phyloP scores from a whole-genome alignment of 164 flowering plant species.

The Tetrastigma voinierianum region DNA sequence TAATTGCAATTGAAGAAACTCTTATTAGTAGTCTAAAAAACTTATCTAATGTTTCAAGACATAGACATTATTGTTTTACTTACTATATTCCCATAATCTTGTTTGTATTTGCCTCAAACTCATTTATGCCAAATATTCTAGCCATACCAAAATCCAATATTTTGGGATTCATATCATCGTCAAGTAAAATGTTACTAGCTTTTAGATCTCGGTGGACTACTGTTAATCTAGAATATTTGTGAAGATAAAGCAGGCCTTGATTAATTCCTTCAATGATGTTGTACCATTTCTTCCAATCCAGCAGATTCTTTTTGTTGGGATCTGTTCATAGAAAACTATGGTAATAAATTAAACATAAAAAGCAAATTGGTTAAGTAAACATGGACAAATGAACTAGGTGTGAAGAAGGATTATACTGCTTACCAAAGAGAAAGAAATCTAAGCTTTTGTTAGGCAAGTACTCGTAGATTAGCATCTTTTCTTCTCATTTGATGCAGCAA shows the following conservation, averaged over 20 bases:
- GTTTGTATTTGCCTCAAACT: constrained; percentile 6
- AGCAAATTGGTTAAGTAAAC: background rate
- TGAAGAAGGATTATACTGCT: background rate
- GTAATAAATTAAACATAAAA: too few relatives aligned
- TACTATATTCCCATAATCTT: constrained; percentile 20
- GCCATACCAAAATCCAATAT: constrained; percentile 36
- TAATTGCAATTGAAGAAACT: too few relatives aligned
- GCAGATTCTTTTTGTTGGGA: constrained; percentile 6
- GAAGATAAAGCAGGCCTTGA: constrained; percentile 41
- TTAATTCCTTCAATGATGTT: constrained; percentile 29
- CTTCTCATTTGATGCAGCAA: constrained; percentile 24
- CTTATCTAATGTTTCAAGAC: too few relatives aligned
- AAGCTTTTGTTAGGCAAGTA: constrained; percentile 32
- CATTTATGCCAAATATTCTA: background rate
- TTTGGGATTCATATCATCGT: constrained; percentile 33
- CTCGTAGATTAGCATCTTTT: constrained; percentile 25
- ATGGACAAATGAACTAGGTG: background rate
- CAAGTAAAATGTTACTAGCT: constrained; percentile 31
- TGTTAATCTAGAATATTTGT: constrained; percentile 32
- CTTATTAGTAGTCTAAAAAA: too few relatives aligned
- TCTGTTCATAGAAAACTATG: constrained; percentile 15
- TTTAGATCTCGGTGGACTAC: constrained; percentile 22
- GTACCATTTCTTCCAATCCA: constrained; percentile 31
- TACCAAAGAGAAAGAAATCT: constrained; percentile 28
- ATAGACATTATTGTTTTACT: too few relatives aligned